Evolutionary conservation across 495 filamentous ascomycete genomes (phyloP).

Genomic region (Penicillium subrubescens): DNA sequence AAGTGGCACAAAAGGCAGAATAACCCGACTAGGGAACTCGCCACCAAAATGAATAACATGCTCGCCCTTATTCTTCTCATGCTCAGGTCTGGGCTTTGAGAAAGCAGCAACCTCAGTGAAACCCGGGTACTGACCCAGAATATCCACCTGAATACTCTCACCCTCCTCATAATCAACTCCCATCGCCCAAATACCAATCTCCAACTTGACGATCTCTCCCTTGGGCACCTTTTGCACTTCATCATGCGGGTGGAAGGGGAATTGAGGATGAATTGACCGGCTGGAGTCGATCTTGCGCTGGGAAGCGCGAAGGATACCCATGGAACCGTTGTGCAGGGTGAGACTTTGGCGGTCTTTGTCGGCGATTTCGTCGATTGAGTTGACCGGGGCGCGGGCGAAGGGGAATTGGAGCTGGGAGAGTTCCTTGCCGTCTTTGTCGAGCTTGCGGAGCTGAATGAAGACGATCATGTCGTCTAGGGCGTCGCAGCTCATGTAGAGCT

Average conservation of each 20-base stretch:
- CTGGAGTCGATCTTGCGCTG: slow-evolving; percentile 31
- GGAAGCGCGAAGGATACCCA: slow-evolving; percentile 39
- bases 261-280: slow-evolving; percentile 31
- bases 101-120: slow-evolving; percentile 39
- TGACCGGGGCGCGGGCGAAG: slow-evolving; percentile 25
- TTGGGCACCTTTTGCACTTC: slow-evolving; percentile 36
- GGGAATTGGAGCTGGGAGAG: slow-evolving; percentile 41
- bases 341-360: slow-evolving; percentile 25
- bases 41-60: slow-evolving; percentile 37
- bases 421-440: slow-evolving; percentile 34
- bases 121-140: slow-evolving; percentile 34
- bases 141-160: slow-evolving; percentile 30
- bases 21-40: slow-evolving; percentile 36
- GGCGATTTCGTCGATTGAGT: slow-evolving; percentile 37
- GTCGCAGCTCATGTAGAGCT: slow-evolving; percentile 44
- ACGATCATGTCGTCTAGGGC: slow-evolving; percentile 43
- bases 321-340: slow-evolving; percentile 33
- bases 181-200: slow-evolving; percentile 40
- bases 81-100: slow-evolving; percentile 32
- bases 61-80: slow-evolving; percentile 36
- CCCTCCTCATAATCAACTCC: slow-evolving; percentile 34
- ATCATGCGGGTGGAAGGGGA: slow-evolving; percentile 39
- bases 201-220: slow-evolving; percentile 35
- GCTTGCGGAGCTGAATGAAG: slow-evolving; percentile 42
- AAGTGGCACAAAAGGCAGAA: slow-evolving; percentile 37